Evolutionary conservation across 805 yeast genomes (phyloP).

Genomic region (Limtongozyma cylindracea): DNA sequence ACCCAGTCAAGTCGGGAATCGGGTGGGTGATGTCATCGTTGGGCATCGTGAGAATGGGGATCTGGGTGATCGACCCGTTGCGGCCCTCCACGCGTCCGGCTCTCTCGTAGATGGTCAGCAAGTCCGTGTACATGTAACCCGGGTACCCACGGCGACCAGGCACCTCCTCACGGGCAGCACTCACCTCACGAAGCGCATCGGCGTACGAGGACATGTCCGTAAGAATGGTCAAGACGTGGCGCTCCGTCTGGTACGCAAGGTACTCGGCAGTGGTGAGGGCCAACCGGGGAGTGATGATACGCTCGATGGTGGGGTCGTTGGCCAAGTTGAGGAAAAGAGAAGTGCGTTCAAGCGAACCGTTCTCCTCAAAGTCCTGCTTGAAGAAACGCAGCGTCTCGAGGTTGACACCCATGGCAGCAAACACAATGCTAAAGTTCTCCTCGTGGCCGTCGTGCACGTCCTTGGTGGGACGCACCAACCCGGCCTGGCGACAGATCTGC

Average conservation of each 20-base stretch:
- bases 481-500: conserved; percentile 98
- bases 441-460: conserved; percentile 99
- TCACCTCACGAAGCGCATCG: conserved; percentile 97
- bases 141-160: conserved; percentile 99
- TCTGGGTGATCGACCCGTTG: conserved; percentile 97
- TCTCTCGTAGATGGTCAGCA: conserved; percentile 95
- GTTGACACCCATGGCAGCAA: conserved; percentile 99
- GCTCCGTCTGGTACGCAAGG: conserved; percentile 96
- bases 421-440: conserved; percentile 95
- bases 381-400: conserved; percentile 95
- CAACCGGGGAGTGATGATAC: conserved; percentile 97
- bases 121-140: conserved; percentile 99
- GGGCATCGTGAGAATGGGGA: conserved; percentile 98
- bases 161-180: conserved; percentile 99
- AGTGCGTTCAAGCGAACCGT: conserved; percentile 95
- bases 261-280: conserved; percentile 98
- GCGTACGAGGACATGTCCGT: conserved; percentile 99
- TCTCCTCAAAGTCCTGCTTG: conserved; percentile 98
- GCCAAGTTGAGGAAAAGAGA: conserved; percentile 92
- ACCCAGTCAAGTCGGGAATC: conserved; percentile 98
- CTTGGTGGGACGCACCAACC: conserved; percentile 96
- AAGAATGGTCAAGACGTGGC: conserved; percentile 92
- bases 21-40: conserved; percentile 99
- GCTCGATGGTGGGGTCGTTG: conserved; percentile 97
- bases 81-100: conserved; percentile 99